Base-by-base conservation (phyloP, 2,329 filamentous ascomycete species). In the Xylariaceae sp. region DNA sequence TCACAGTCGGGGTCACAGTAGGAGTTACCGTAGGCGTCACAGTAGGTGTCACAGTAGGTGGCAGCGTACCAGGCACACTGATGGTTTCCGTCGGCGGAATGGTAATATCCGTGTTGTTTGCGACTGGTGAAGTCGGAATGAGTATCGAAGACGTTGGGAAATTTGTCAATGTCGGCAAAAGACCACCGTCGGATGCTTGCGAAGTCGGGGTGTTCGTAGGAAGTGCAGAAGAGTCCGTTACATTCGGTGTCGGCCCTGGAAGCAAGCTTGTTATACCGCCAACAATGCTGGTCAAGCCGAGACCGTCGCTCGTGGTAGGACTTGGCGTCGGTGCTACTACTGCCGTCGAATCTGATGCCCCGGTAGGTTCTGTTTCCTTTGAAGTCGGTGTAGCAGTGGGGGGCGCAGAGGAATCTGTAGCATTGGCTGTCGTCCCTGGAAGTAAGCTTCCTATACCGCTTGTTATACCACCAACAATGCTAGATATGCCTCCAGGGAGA, bases 81-180 rank as follows among this genome's bases (percentile, higher is more conserved):
- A 54, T 44, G 35, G 51, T 57, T 13, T 50, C 57, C 0, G 61
- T 57, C 15, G 59, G 44, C 3, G 52, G 16, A 16, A 30, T 11
- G 36, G 55, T 58, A 11, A 55, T 45, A 6, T 65, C 57, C 11
- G 64, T 66, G 26, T 53, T 50, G 30, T 64, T 65, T 42, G 46
- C 58, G 29, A 55, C 47, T 10, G 51, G 16, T 4, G 53, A 30
- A 4, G 58, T 55, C 8, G 53, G 40, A 6, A 55, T 43, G 7
- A 55, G 24, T 16, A 41, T 57, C 7, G 44, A 45, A 30, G 55
- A 41, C 1, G 53, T 58, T 9, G 51, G 51, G 6, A 49, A 20
- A 3, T 39, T 48, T 3, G 50, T 56, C 6, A 47, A 55, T 6
- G 61, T 56, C 8, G 58, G 46, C 20, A 54, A 30, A 24, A 62